Evolutionary conservation across 805 yeast species (phyloP).

Genomic region (Lipomyces anomalus): DNA sequence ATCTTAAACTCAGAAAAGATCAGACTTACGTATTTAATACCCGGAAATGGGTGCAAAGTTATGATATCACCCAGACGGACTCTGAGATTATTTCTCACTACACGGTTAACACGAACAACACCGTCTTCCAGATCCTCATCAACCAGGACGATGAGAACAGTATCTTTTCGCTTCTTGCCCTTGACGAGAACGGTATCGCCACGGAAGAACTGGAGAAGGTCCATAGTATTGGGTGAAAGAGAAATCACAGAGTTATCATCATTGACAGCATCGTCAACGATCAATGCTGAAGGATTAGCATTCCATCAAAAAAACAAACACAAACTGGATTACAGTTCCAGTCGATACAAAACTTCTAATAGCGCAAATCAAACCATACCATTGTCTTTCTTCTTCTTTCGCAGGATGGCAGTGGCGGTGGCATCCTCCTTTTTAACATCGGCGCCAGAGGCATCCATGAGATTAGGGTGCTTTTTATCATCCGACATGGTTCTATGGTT

Average conservation of each 20-base stretch:
- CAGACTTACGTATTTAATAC: conserved; percentile 66
- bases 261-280: conserved; percentile 94
- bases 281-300: conserved; percentile 42
- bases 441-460: conserved; percentile 65
- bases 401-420: conserved; percentile 94
- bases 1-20: neutral
- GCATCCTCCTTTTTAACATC: conserved; percentile 49
- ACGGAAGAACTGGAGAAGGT: conserved; percentile 84
- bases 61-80: conserved; percentile 91
- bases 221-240: conserved; percentile 93
- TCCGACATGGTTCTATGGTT: conserved; percentile 7
- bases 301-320: neutral
- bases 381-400: conserved; percentile 97
- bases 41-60: conserved; percentile 92
- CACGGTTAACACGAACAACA: conserved; percentile 87
- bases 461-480: conserved; percentile 31
- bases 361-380: conserved; percentile 32
- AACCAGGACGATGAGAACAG: conserved; percentile 89
- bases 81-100: conserved; percentile 90
- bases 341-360: neutral
- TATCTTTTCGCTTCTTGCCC: conserved; percentile 97
- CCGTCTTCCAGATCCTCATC: conserved; percentile 98
- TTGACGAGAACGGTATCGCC: conserved; percentile 97
- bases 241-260: conserved; percentile 97
- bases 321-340: neutral